These are phyloP conservation scores for Eremothecium coryli DNA, from an alignment of 1,139 yeast genomes.

Conservation along the genomic window DNA sequence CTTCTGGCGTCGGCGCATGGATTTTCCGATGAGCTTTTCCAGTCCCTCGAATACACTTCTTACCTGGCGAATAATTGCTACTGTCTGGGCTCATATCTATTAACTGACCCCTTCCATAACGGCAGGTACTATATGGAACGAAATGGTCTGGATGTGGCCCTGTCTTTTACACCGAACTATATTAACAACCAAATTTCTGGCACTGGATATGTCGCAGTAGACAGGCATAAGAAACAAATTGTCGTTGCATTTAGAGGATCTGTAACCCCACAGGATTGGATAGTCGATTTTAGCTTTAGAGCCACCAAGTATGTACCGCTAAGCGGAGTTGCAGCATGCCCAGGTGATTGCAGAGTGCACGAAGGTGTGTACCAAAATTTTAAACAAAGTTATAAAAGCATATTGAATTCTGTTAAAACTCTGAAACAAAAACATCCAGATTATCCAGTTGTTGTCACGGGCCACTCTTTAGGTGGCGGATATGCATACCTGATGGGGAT, in stretches of 20 bases:
- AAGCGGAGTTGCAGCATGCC: constrained; percentile 11
- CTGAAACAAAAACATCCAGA: constrained; percentile 20
- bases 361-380: constrained; percentile 39
- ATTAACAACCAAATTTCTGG: not conserved
- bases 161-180: not conserved
- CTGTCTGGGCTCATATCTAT: not conserved
- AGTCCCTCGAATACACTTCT: not conserved
- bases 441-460: constrained; percentile 41
- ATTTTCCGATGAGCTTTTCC: constrained; percentile 2
- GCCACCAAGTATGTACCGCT: constrained; percentile 4
- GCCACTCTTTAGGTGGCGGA: constrained; percentile 63
- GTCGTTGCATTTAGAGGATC: constrained; percentile 45
- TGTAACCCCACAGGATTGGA: constrained; percentile 41
- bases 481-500: constrained; percentile 45
- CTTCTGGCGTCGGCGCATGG: constrained; percentile 1
- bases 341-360: constrained; percentile 47
- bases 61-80: constrained; percentile 3
- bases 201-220: not conserved
- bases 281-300: constrained; percentile 33
- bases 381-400: constrained; percentile 29
- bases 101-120: not conserved
- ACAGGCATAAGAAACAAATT: constrained; percentile 32
- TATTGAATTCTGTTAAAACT: constrained; percentile 17
- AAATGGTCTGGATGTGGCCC: constrained; percentile 1
- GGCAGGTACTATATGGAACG: constrained; percentile 1